These are phyloP conservation scores for Chaetomium olivaceum DNA, from an alignment of 2,329 filamentous ascomycete genomes.

Conservation along the genomic window DNA sequence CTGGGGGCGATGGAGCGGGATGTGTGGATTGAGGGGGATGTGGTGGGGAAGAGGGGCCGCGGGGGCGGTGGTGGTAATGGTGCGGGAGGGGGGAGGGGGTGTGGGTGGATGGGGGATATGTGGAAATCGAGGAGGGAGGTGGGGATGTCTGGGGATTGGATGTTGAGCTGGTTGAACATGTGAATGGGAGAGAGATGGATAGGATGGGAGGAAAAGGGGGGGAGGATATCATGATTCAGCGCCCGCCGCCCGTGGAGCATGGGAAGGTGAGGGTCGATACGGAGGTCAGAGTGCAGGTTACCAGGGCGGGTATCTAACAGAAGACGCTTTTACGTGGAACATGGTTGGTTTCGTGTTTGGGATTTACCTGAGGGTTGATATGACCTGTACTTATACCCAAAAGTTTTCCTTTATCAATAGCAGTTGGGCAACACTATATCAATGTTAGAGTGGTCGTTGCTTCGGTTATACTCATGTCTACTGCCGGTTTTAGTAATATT, in stretches of 20 bases:
- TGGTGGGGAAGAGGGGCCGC: not conserved
- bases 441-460: not conserved
- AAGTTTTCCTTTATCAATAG: not conserved
- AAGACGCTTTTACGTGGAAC: not conserved
- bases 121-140: constrained; percentile 15
- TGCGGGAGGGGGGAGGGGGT: constrained; percentile 1
- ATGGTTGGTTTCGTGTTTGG: not conserved
- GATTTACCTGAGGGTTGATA: not conserved
- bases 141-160: constrained; percentile 20
- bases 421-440: not conserved
- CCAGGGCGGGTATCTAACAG: not conserved
- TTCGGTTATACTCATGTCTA: no score
- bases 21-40: constrained; percentile 15
- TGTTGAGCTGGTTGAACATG: constrained; percentile 22
- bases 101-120: constrained; percentile 19
- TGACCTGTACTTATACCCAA: not conserved
- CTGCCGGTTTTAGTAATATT: no score
- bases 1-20: constrained; percentile 9
- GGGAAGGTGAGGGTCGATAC: constrained; percentile 17
- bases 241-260: not conserved
- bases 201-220: not conserved
- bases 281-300: constrained; percentile 8
- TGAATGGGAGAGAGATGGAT: not conserved
- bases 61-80: not conserved
- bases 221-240: not conserved